A percentile compares a stretch with the other conserved stretches of the same genome.
phyloP scores from a whole-genome alignment of 2,329 filamentous ascomycete genomes.

The Fusarium beomiforme region DNA sequence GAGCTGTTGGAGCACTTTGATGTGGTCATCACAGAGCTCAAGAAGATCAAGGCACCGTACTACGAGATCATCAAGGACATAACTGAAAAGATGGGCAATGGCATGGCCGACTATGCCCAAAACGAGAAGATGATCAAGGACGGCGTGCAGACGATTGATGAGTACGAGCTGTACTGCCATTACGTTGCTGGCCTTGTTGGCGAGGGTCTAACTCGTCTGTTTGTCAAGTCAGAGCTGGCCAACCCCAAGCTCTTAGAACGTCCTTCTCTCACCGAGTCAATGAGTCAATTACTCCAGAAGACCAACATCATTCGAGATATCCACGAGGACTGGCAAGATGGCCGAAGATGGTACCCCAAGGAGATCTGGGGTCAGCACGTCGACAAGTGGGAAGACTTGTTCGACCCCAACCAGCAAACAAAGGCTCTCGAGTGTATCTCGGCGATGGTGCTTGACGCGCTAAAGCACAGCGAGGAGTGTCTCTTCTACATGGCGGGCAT shows the following conservation, averaged over 20 bases:
- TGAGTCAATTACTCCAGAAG: constrained; percentile 98
- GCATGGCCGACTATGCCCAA: constrained; percentile 95
- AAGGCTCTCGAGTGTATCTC: constrained; percentile 86
- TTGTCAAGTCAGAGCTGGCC: constrained; percentile 86
- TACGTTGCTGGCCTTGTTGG: constrained; percentile 99
- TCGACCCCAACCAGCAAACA: constrained; percentile 80
- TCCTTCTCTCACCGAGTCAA: constrained; percentile 86
- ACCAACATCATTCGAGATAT: constrained; percentile 99
- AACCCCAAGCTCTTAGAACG: constrained; percentile 85
- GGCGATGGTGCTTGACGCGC: constrained; percentile 92
- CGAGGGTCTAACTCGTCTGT: constrained; percentile 89
- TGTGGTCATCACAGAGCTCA: constrained; percentile 85
- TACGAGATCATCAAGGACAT: constrained; percentile 91
- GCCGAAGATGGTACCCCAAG: constrained; percentile 91
- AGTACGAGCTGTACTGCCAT: constrained; percentile 97
- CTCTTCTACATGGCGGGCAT: constrained; percentile 98
- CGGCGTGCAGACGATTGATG: constrained; percentile 82
- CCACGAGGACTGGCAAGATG: constrained; percentile 87
- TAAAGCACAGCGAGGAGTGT: constrained; percentile 89
- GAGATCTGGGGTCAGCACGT: constrained; percentile 98
- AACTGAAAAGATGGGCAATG: constrained; percentile 93
- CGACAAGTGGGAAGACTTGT: constrained; percentile 87
- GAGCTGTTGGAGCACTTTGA: constrained; percentile 94
- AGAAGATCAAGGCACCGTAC: constrained; percentile 87
- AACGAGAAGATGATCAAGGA: constrained; percentile 84